Conservation (phyloP, 2,329 filamentous ascomycete genomes). For the Aspergillus latus region DNA sequence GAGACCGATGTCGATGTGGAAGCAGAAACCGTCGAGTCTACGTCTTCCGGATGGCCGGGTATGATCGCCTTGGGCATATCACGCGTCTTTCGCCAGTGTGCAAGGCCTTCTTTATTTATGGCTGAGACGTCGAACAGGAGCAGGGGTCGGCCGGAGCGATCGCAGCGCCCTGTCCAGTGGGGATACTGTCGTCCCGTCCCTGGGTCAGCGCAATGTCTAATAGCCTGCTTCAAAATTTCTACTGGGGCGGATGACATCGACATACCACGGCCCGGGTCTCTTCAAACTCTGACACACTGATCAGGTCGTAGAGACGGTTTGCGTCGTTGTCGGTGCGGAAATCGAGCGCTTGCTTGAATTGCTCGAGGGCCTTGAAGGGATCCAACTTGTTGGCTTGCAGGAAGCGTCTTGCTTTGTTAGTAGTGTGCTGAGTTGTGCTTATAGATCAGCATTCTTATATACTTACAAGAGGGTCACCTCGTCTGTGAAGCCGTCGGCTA, state of each 20-base stretch:
- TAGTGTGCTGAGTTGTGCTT: neutral
- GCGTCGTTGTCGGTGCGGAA: constrained; percentile 20
- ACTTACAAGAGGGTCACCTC: constrained; percentile 20
- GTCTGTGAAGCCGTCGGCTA: constrained; percentile 20
- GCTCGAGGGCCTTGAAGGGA: constrained; percentile 16
- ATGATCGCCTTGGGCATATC: neutral
- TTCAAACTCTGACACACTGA: constrained; percentile 23
- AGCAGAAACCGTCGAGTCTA: no score
- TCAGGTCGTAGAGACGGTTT: constrained; percentile 18
- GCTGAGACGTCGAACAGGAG: constrained; percentile 21
- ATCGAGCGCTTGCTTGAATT: constrained; percentile 16
- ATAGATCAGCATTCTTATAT: no score
- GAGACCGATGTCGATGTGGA: no score
- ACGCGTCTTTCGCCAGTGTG: constrained; percentile 21
- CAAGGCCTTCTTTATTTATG: constrained; percentile 14
- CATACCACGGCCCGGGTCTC: constrained; percentile 21
- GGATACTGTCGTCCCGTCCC: constrained; percentile 23
- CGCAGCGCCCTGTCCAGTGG: constrained; percentile 28
- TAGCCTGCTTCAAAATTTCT: no score
- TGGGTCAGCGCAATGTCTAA: no score
- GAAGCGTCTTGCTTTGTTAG: constrained; percentile 19
- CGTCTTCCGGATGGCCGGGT: neutral
- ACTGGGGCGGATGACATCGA: neutral
- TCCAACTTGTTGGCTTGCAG: constrained; percentile 20
- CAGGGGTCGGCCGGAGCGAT: constrained; percentile 24